Percentiles rank a stretch among this genome's conserved stretches.
phyloP scores from a whole-genome alignment of 495 filamentous ascomycete genomes.

The Parachaetomium inaequale region DNA sequence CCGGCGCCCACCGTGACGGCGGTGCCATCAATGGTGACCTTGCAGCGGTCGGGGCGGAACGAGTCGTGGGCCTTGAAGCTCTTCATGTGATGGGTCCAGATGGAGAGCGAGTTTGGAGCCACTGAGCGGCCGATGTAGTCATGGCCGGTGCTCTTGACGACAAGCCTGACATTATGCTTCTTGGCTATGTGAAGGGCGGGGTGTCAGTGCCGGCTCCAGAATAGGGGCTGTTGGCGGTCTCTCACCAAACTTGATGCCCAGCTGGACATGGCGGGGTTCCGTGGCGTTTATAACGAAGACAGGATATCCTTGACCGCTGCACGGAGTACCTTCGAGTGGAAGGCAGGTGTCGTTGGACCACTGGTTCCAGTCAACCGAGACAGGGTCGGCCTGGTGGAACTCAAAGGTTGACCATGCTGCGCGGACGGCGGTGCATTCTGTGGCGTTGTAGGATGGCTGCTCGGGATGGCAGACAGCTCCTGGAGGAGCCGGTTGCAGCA shows the following conservation, averaged over 20 bases:
- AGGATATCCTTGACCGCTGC: conserved; percentile 45
- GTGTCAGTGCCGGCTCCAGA: background rate
- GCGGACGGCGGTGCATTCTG: conserved; percentile 33
- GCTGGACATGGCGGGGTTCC: conserved; percentile 39
- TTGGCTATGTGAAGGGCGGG: conserved; percentile 27
- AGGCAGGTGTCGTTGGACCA: conserved; percentile 47
- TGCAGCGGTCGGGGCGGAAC: conserved; percentile 40
- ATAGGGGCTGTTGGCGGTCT: background rate
- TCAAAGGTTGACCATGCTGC: conserved; percentile 35
- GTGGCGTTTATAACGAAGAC: conserved; percentile 48
- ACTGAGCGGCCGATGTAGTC: conserved; percentile 54
- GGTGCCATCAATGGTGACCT: conserved; percentile 29
- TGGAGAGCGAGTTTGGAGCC: conserved; percentile 49
- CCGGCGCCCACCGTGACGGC: conserved; percentile 43
- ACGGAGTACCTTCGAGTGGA: conserved; percentile 35
- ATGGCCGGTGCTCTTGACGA: conserved; percentile 63
- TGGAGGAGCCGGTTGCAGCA: conserved; percentile 51
- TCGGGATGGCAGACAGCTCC: conserved; percentile 54
- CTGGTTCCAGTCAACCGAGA: conserved; percentile 41
- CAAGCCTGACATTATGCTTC: conserved; percentile 54
- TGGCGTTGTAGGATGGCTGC: conserved; percentile 34
- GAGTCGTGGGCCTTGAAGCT: conserved; percentile 35
- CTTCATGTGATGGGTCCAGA: conserved; percentile 49
- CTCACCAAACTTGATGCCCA: conserved; percentile 42
- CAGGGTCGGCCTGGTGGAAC: conserved; percentile 38